Evolutionary conservation across 805 yeast species (phyloP), one percentile per base, ranked within the genome.

Genomic region (Spathaspora gorwiae): DNA sequence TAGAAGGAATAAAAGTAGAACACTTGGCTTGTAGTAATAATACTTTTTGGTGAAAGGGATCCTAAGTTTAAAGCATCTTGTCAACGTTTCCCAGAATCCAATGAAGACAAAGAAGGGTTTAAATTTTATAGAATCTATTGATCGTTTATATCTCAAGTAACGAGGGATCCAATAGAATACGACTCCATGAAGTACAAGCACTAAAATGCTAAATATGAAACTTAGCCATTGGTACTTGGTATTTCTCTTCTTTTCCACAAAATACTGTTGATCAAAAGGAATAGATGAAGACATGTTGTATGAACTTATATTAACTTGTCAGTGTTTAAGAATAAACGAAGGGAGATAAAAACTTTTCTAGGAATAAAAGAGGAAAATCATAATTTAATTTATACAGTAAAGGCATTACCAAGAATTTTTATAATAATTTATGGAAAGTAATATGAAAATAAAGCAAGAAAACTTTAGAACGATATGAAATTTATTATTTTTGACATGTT

Each of bases 111-210:
- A 72, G 41, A 54, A 65, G 3, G 49, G 46, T 39, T 42, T 46
- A 30, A 54, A 45, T 10, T 39, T 49, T 2, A 59, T 40, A 8
- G 55, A 14, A 8, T 46, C 40, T 4, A 49, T 42, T 8, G 39
- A 42, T 46, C 73, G 53, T 13, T 44, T 50, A 0, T 45, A 37
- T 44, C 78, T 50, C 10, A 71, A 48, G 31, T 36, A 54, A 32
- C 59, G 49, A 3, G 77, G 77, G 6, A 70, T 53, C 76, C 77
- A 72, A 38, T 63, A 60, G 52, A 72, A 70, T 3, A 72, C n/a
- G 1, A 67, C 6, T 2, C 79, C 79, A 54, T 74, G 72, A 6
- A 61, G 19, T 1, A 62, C 39, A 7, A 75, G 54, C 1, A 59
- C 43, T 4, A 51, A 30, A 2, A 70, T 10, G 6, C 60, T 51